phyloP scores from a whole-genome alignment of 1,284 basidiomycete species.

The Neotropicomus parvogracilis region DNA sequence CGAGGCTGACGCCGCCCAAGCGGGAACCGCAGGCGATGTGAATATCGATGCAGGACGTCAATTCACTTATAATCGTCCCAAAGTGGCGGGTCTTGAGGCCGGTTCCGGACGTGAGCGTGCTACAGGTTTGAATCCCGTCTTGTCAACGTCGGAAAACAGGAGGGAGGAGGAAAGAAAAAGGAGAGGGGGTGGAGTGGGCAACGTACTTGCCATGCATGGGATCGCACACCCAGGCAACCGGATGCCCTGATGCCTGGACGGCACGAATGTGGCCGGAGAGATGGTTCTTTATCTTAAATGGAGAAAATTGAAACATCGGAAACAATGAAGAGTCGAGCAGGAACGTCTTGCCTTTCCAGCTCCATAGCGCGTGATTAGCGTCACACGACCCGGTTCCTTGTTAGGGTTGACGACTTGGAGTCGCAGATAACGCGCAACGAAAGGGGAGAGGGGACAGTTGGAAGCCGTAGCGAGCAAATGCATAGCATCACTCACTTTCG shows the following conservation, averaged over 20 bases:
- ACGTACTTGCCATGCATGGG: slow-evolving; percentile 95
- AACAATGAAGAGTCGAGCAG: not conserved
- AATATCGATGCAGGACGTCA: slow-evolving; percentile 79
- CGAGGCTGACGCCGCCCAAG: slow-evolving; percentile 93
- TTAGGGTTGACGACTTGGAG: slow-evolving; percentile 79
- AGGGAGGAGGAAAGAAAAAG: no score
- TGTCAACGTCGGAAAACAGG: not conserved
- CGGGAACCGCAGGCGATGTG: slow-evolving; percentile 70
- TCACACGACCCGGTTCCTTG: slow-evolving; percentile 79
- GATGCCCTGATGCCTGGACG: slow-evolving; percentile 78
- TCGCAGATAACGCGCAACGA: not conserved
- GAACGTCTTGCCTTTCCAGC: slow-evolving; percentile 63
- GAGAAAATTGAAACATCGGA: not conserved
- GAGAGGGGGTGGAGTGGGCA: not conserved
- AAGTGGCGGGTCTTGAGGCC: slow-evolving; percentile 91
- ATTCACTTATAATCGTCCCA: slow-evolving; percentile 85
- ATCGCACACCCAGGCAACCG: slow-evolving; percentile 92
- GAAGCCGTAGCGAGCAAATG: not conserved
- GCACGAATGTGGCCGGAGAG: slow-evolving; percentile 83
- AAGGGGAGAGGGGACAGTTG: not conserved
- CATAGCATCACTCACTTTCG: slow-evolving; percentile 56
- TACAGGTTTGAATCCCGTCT: slow-evolving; percentile 29
- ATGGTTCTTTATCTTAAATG: slow-evolving; percentile 63
- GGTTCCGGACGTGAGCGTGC: slow-evolving; percentile 73
- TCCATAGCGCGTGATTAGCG: slow-evolving; percentile 92